Conservation (phyloP, 768 basidiomycete genomes). For the Tricholomella constricta region DNA sequence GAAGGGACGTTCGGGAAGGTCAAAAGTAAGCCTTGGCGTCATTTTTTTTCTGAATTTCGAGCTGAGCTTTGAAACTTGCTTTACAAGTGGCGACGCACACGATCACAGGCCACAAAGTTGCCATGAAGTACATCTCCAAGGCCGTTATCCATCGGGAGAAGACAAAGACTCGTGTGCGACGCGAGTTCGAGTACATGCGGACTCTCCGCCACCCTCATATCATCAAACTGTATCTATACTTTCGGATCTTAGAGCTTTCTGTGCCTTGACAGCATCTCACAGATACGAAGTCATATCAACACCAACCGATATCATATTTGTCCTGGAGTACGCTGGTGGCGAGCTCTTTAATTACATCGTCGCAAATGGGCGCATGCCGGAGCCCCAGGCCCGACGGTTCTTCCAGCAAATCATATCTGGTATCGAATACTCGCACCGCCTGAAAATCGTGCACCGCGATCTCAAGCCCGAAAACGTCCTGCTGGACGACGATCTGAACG, state of each 20-base stretch:
- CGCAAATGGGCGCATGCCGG: constrained; percentile 87
- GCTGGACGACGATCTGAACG: constrained; percentile 79
- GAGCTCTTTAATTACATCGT: constrained; percentile 99
- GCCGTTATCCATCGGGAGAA: constrained; percentile 90
- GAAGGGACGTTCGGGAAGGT: constrained; percentile 99
- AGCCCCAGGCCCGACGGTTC: constrained; percentile 85
- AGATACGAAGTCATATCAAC: constrained; percentile 92
- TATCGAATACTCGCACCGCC: constrained; percentile 93
- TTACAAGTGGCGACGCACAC: constrained; percentile 86
- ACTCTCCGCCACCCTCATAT: constrained; percentile 94
- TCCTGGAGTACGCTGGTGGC: constrained; percentile 94
- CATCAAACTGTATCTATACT: constrained; percentile 82
- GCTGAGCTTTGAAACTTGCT: constrained; percentile 15
- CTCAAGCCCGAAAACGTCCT: constrained; percentile 97
- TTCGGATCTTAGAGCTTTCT: constrained; percentile 11
- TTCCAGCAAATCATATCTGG: constrained; percentile 99
- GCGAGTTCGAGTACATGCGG: constrained; percentile 97
- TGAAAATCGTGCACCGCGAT: constrained; percentile 98
- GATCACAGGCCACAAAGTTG: constrained; percentile 92
- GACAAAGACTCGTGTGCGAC: constrained; percentile 88
- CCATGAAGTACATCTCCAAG: constrained; percentile 97
- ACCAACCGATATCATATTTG: constrained; percentile 95
- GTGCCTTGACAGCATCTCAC: constrained; percentile 16
- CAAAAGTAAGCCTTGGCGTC: constrained; percentile 70
- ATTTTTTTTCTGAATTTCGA: background rate